phyloP scores from a whole-genome alignment of 1,284 basidiomycete genomes.

The Ganoderma boninense region DNA sequence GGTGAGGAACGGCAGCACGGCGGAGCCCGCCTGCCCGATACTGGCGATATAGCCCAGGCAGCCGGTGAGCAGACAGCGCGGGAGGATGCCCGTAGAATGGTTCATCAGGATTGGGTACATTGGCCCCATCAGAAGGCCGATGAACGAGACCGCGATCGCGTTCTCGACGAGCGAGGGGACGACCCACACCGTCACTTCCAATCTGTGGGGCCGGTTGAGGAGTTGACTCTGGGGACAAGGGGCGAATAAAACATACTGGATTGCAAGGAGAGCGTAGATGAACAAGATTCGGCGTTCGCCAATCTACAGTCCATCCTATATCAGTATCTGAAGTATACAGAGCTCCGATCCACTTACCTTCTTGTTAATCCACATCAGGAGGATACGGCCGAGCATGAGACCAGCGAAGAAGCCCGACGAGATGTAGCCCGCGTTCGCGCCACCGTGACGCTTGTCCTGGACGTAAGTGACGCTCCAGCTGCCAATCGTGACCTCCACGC shows the following conservation, averaged over 20 bases:
- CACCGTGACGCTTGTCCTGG: conserved; percentile 37
- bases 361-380: conserved; percentile 65
- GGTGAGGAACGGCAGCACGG: conserved; percentile 71
- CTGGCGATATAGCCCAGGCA: conserved; percentile 76
- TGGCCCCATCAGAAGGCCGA: conserved; percentile 55
- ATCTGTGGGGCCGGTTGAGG: no score
- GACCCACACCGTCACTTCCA: conserved; percentile 73
- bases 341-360: no score
- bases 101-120: conserved; percentile 75
- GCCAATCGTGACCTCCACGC: conserved; percentile 72
- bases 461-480: conserved; percentile 30
- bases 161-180: conserved; percentile 65
- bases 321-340: no score
- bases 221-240: no score
- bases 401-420: conserved; percentile 52
- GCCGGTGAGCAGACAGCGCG: conserved; percentile 67
- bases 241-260: conserved; percentile 60
- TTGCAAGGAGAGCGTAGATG: conserved; percentile 58
- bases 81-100: conserved; percentile 63
- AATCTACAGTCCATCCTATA: no score
- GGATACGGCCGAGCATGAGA: conserved; percentile 63
- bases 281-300: conserved; percentile 61
- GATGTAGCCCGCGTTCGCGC: conserved; percentile 45
- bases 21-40: conserved; percentile 72
- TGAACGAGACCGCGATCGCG: conserved; percentile 63